phyloP scores from a whole-genome alignment of 306 rosid genomes.

The Quercus wislizeni region DNA sequence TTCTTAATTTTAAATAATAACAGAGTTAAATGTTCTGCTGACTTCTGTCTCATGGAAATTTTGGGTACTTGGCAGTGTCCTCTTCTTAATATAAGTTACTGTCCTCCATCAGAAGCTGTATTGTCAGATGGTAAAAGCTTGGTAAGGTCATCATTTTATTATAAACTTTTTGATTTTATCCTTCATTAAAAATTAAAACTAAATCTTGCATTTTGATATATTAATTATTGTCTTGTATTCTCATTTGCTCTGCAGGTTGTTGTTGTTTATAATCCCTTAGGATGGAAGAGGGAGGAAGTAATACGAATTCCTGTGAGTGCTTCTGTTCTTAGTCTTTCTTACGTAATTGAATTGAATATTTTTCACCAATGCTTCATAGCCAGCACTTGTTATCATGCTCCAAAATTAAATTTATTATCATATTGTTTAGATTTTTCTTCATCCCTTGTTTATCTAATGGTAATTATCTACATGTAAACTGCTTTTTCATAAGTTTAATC shows the following conservation, averaged over 20 bases:
- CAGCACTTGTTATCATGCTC: neutral
- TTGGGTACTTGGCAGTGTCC: conserved; percentile 61
- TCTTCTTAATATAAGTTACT: conserved; percentile 83
- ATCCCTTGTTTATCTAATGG: neutral
- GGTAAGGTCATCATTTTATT: conserved; percentile 46
- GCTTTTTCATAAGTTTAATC: neutral
- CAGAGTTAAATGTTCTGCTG: neutral
- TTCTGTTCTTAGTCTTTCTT: conserved; percentile 6
- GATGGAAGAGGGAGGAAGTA: conserved; percentile 81
- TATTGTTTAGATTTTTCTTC: neutral
- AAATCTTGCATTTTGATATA: neutral
- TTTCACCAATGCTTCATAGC: neutral
- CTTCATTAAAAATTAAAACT: neutral
- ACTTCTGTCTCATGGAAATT: neutral
- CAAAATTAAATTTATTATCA: neutral
- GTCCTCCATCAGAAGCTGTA: conserved; percentile 73
- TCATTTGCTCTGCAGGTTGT: conserved; percentile 40
- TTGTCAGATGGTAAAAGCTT: conserved; percentile 63
- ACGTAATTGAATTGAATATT: neutral
- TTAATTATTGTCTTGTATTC: neutral
- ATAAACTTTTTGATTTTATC: neutral
- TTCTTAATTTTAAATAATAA: neutral
- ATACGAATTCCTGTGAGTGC: conserved; percentile 80
- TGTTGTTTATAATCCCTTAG: conserved; percentile 73
- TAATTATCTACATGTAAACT: neutral